A percentile compares a stretch with the other conserved stretches of the same genome.
Evolutionary conservation across 352 stramenopile genomes (phyloP).

Genomic region (Elongisporangium undulatum): DNA sequence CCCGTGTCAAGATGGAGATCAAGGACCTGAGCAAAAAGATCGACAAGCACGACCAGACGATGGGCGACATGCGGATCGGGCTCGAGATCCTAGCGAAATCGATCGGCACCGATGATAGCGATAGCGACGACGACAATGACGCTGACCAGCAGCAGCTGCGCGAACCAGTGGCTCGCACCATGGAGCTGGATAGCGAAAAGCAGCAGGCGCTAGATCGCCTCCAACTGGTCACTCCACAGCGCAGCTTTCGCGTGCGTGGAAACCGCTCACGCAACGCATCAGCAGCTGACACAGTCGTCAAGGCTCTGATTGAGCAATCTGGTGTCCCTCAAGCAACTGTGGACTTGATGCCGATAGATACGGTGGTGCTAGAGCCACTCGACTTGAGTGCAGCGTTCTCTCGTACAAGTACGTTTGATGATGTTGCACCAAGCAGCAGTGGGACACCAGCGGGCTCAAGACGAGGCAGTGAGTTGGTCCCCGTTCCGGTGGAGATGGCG

Average conservation of each 20-base stretch:
- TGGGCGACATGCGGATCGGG: constrained; percentile 53
- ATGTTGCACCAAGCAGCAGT: not conserved
- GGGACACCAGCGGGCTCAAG: not conserved
- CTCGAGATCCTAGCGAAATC: constrained; percentile 62
- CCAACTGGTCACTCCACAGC: not conserved
- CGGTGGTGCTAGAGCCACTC: no score
- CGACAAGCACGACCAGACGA: constrained; percentile 55
- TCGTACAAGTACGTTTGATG: not conserved
- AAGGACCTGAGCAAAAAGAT: constrained; percentile 52
- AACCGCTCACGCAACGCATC: not conserved
- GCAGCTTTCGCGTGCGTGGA: not conserved
- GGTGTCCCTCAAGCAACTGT: not conserved
- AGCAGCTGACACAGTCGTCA: not conserved
- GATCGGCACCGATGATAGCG: constrained; percentile 54
- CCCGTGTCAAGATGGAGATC: constrained; percentile 68
- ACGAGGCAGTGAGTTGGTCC: not conserved
- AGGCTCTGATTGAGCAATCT: not conserved
- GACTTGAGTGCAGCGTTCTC: not conserved
- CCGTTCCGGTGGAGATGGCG: not conserved
- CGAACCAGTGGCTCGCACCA: not conserved
- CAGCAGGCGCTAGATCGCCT: not conserved
- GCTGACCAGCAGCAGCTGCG: not conserved
- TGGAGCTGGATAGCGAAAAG: not conserved
- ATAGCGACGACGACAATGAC: not conserved
- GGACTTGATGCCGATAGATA: not conserved